These are phyloP conservation scores for Mitragyna speciosa DNA, from an alignment of 257 asterid genomes.

Conservation along the genomic window DNA sequence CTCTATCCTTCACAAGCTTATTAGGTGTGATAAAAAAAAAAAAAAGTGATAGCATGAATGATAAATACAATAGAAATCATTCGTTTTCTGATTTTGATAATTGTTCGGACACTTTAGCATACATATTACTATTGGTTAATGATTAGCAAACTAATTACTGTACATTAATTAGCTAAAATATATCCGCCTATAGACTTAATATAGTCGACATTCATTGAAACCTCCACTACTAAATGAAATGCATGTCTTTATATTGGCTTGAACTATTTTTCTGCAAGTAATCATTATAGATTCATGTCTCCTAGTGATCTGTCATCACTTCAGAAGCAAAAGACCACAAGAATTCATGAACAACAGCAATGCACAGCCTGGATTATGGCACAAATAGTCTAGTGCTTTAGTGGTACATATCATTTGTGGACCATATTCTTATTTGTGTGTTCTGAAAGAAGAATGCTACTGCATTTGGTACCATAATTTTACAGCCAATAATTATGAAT, in stretches of 20 bases:
- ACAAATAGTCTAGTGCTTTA: constrained; percentile 19
- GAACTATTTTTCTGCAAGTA: constrained; percentile 3
- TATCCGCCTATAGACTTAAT: no score
- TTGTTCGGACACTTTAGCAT: no score
- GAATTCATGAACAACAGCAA: background rate
- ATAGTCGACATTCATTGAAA: no score
- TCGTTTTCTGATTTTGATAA: no score
- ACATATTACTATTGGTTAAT: no score
- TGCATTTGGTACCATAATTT: background rate
- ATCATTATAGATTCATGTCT: constrained; percentile 23
- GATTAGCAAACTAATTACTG: no score
- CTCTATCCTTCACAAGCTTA: no score
- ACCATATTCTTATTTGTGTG: constrained; percentile 10
- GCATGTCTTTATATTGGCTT: background rate
- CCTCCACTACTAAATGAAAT: no score
- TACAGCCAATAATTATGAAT: background rate
- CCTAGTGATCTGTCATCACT: constrained; percentile 14
- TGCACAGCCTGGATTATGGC: background rate
- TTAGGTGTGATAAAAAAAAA: no score
- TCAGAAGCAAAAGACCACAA: background rate
- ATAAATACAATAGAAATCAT: no score
- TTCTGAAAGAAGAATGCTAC: constrained; percentile 5
- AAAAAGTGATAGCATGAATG: no score
- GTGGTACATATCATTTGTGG: constrained; percentile 26
- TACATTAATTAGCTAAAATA: no score